Evolutionary conservation across 2,329 filamentous ascomycete species (phyloP), one percentile per base, ranked within the genome.

Genomic region (Ceratocystis lukuohia): DNA sequence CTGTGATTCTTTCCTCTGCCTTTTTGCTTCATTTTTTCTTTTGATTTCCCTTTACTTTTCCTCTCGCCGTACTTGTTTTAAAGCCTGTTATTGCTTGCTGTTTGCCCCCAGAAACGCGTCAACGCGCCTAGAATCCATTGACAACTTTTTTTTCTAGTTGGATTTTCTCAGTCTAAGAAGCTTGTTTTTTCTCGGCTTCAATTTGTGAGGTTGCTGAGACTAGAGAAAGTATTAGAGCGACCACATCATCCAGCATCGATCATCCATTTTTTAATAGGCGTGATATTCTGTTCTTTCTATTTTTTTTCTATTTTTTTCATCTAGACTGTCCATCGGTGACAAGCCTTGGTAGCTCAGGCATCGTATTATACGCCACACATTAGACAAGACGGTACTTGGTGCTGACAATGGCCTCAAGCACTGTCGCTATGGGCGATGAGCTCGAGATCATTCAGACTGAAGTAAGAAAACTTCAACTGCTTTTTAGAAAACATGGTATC

Each of bases 401-500:
- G 67, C 53, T 45, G 56, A 68, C 46, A 45, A 68, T 68, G 67
- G 67, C 64, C 28, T 64, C 64, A 44, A 64, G 62, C 33, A 65
- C 63, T 41, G 64, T 66, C n/a, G 57, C 62, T 46, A 68, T 76
- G 73, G 89, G 88, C 53, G 80, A 84, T 62, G 85, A 91, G 72
- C 80, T 96, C 65, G 80, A 86, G 70, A 86, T 91, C 70, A 88
- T 96, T 71, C 84, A 87, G 74, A 93, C 91, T 70, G 90, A 96
- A 80, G 89, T 91, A 77, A 70, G 76, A 72, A n/a, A 59, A n/a
- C 1, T 22, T 45, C 41, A 44, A 33, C 46, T 17, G 17, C 25
- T 25, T 46, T 7, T 50, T 8, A 1, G 3, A 25, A 33, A 37
- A 17, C 22, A 8, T 1, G 1, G 3, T 15, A 45, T 30, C 59